Percentiles rank a stretch among this genome's conserved stretches.
These are phyloP conservation scores for Pseudodiploospora longispora DNA, from an alignment of 2,329 filamentous ascomycete species.

Conservation along the genomic window DNA sequence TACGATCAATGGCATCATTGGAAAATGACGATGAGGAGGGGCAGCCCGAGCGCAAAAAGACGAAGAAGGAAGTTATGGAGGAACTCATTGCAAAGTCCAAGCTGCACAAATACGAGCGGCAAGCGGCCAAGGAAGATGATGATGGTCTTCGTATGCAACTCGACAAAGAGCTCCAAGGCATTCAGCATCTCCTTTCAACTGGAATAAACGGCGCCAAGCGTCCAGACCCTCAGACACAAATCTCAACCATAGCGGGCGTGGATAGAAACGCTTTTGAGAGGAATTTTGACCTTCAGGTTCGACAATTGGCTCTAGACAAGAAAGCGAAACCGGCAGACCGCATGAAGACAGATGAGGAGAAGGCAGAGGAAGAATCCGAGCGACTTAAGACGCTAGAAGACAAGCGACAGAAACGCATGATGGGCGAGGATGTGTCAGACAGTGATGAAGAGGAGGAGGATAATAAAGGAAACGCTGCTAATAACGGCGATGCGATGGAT, in stretches of 20 bases:
- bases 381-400: slow-evolving; percentile 74
- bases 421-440: slow-evolving; percentile 63
- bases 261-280: slow-evolving; percentile 66
- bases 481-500: slow-evolving; percentile 27
- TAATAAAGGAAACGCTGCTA: slow-evolving; percentile 22
- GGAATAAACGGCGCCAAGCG: slow-evolving; percentile 31
- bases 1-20: slow-evolving; percentile 37
- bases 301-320: slow-evolving; percentile 75
- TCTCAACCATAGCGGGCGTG: slow-evolving; percentile 38
- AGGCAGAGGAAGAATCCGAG: slow-evolving; percentile 66
- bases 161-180: slow-evolving; percentile 71
- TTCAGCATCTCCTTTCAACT: slow-evolving; percentile 63
- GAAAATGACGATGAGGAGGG: slow-evolving; percentile 42
- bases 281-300: slow-evolving; percentile 79
- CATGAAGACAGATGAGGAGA: slow-evolving; percentile 87
- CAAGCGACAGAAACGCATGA: slow-evolving; percentile 78
- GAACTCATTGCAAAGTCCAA: slow-evolving; percentile 98
- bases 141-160: slow-evolving; percentile 78
- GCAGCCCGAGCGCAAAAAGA: slow-evolving; percentile 78
- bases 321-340: slow-evolving; percentile 78
- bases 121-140: slow-evolving; percentile 87
- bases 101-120: slow-evolving; percentile 86
- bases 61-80: slow-evolving; percentile 95
- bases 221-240: slow-evolving; percentile 14
- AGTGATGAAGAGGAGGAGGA: slow-evolving; percentile 50